Evolutionary conservation across 106 monocot genomes (phyloP).

Genomic region (Apostasia shenzhenica): DNA sequence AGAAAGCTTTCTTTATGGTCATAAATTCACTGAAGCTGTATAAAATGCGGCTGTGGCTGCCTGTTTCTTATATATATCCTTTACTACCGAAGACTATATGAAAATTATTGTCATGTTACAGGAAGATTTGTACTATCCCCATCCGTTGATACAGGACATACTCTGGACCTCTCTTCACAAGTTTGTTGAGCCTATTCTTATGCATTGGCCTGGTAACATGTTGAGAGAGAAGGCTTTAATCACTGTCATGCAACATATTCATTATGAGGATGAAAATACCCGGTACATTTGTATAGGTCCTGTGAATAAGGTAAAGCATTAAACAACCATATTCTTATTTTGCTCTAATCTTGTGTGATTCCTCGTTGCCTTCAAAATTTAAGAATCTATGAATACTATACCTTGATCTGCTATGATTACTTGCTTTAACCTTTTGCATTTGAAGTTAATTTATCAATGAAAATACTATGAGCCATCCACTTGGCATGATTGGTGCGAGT

Average conservation of each 20-base stretch:
- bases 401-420: no score
- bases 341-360: neutral
- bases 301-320: slow-evolving; percentile 72
- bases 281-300: slow-evolving; percentile 85
- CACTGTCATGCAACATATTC: slow-evolving; percentile 71
- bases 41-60: neutral
- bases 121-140: slow-evolving; percentile 93
- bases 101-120: slow-evolving; percentile 19
- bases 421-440: no score
- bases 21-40: neutral
- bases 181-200: slow-evolving; percentile 68
- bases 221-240: slow-evolving; percentile 74
- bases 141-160: slow-evolving; percentile 72
- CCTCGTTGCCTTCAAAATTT: neutral
- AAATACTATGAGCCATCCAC: no score
- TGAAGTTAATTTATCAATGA: no score
- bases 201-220: slow-evolving; percentile 63
- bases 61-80: no score
- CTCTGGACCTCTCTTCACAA: slow-evolving; percentile 79
- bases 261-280: slow-evolving; percentile 96
- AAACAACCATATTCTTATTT: slow-evolving; percentile 3
- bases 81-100: no score
- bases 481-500: no score
- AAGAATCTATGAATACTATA: neutral
- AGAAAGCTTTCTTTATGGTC: no score